These are phyloP conservation scores for Lablab purpureus DNA, from an alignment of 306 rosid species.

Conservation along the genomic window DNA sequence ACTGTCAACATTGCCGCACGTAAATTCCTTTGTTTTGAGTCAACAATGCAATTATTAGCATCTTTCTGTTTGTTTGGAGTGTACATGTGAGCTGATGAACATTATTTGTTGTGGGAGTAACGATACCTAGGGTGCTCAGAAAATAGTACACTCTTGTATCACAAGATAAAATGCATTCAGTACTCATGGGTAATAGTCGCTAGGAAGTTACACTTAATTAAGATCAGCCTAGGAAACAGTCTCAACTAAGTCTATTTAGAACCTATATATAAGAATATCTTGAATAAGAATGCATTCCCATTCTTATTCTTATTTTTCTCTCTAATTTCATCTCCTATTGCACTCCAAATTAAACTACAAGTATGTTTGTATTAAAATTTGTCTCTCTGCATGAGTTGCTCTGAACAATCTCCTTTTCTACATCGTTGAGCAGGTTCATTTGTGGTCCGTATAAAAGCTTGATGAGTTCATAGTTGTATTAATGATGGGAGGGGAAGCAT, in stretches of 20 bases:
- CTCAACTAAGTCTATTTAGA: neutral
- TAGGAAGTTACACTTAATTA: neutral
- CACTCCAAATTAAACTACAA: neutral
- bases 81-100: conserved; percentile 1
- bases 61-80: neutral
- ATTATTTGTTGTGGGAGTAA: neutral
- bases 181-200: neutral
- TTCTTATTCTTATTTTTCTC: neutral
- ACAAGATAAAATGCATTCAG: neutral
- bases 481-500: conserved; percentile 36
- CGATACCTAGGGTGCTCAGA: too few relatives aligned
- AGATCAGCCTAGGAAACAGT: neutral
- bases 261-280: neutral
- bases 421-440: conserved; percentile 77
- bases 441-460: conserved; percentile 89
- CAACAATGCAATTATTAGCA: conserved; percentile 20
- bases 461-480: conserved; percentile 46
- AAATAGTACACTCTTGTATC: neutral
- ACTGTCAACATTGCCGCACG: conserved; percentile 6
- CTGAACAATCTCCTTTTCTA: conserved; percentile 20
- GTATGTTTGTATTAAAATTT: neutral
- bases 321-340: neutral
- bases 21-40: conserved; percentile 32
- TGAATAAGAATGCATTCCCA: neutral
- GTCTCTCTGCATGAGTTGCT: conserved; percentile 25